Conservation (phyloP, 2,329 filamentous ascomycete genomes). For the Cyphellophora attinorum region DNA sequence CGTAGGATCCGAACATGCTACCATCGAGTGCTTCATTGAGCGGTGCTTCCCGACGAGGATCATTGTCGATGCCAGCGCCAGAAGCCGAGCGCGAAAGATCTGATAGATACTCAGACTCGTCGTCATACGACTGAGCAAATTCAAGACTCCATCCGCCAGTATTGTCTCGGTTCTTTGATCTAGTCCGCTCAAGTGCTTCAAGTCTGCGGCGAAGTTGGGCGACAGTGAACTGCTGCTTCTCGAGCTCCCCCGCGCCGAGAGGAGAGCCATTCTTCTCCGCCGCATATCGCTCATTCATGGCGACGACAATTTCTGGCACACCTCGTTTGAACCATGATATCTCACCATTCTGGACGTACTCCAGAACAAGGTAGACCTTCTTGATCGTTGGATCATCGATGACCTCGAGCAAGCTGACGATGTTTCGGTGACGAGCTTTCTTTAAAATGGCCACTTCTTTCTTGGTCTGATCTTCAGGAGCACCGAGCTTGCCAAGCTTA, state of each 20-base stretch:
- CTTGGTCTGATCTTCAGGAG: slow-evolving; percentile 66
- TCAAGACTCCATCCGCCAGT: slow-evolving; percentile 68
- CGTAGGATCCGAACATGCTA: slow-evolving; percentile 67
- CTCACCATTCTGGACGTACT: slow-evolving; percentile 89
- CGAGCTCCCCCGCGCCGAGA: slow-evolving; percentile 48
- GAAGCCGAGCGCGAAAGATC: slow-evolving; percentile 22
- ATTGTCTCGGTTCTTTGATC: slow-evolving; percentile 36
- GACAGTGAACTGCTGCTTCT: slow-evolving; percentile 34
- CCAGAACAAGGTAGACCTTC: slow-evolving; percentile 97
- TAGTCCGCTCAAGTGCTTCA: slow-evolving; percentile 49
- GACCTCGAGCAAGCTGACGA: slow-evolving; percentile 89
- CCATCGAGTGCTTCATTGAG: slow-evolving; percentile 51
- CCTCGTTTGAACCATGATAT: slow-evolving; percentile 90
- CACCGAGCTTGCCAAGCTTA: slow-evolving; percentile 67
- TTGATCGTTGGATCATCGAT: slow-evolving; percentile 94
- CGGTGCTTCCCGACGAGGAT: slow-evolving; percentile 9
- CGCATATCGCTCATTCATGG: slow-evolving; percentile 74
- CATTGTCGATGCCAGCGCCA: slow-evolving; percentile 8
- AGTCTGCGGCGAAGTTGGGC: slow-evolving; percentile 51
- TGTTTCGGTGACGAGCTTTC: slow-evolving; percentile 94
- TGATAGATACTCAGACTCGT: slow-evolving; percentile 31
- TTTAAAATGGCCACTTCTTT: slow-evolving; percentile 96
- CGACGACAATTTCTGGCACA: slow-evolving; percentile 67
- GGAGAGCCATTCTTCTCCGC: slow-evolving; percentile 64
- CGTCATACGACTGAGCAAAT: slow-evolving; percentile 55